Conservation (phyloP, 1,284 basidiomycete genomes). For the Tilletia horrida region DNA sequence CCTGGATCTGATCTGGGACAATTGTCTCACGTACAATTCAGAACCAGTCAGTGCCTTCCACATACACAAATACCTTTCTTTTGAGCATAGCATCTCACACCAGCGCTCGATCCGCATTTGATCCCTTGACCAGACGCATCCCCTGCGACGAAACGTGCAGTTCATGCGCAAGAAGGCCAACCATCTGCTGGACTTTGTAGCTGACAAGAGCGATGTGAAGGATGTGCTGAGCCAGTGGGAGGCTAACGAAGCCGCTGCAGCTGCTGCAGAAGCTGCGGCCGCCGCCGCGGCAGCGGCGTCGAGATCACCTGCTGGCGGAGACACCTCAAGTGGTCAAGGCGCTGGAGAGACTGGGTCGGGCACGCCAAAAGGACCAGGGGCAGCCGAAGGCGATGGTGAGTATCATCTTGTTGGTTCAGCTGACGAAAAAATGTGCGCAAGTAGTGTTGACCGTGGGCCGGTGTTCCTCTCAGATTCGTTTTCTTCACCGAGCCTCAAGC, state of each 20-base stretch:
- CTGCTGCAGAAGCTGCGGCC: not conserved
- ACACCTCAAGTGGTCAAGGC: not conserved
- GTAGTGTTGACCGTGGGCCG: not conserved
- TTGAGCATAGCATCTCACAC: not conserved
- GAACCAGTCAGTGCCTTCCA: slow-evolving; percentile 71
- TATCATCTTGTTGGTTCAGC: not conserved
- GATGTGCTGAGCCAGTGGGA: slow-evolving; percentile 48
- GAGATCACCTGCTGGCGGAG: not conserved
- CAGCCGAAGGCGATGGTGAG: not conserved
- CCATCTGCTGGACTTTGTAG: slow-evolving; percentile 76
- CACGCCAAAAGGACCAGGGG: not conserved
- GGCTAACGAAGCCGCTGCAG: slow-evolving; percentile 20
- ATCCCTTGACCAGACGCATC: slow-evolving; percentile 30
- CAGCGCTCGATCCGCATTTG: not conserved
- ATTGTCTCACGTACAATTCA: slow-evolving; percentile 88
- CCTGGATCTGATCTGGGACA: slow-evolving; percentile 92
- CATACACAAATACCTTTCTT: slow-evolving; percentile 46
- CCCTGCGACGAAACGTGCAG: slow-evolving; percentile 45
- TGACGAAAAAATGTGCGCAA: not conserved
- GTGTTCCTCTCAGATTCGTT: not conserved
- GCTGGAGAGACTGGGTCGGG: not conserved
- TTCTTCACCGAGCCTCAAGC: not conserved
- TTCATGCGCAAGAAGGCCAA: slow-evolving; percentile 52
- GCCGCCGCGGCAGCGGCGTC: not conserved
- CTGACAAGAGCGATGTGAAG: slow-evolving; percentile 71